Evolutionary conservation across 768 basidiomycete genomes (phyloP), one percentile per base, ranked within the genome.

Genomic region (Lanmaoa rubissima): DNA sequence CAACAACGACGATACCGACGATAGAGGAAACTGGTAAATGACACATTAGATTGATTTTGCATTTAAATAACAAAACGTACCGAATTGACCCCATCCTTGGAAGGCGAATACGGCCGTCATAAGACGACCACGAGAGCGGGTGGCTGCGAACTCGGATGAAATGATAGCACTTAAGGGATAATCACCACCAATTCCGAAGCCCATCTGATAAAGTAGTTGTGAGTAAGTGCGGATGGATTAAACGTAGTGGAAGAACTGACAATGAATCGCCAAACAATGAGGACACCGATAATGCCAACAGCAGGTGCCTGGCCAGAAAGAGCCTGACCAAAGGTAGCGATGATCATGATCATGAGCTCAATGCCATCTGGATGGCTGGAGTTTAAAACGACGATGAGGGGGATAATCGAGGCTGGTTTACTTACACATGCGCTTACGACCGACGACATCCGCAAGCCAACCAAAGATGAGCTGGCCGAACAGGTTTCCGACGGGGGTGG

Each of bases 91-190:
- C 87, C 89, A 95, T 24, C 93, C 93, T 61, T 95, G 93, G 48
- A 80, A 74, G 0, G 93, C 86, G 60, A 94, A 95, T 0, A 94
- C 91, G 8, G 88, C 90, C 1, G 88, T 87, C 91, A 96, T 94
- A 72, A 96, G 84, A 24, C 92, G 80, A 45, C 93, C 93, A 61
- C 93, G 84, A 46, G 78, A 83, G 42, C 81, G 81, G 17, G 86
- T 88, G 1, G 90, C 79, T 1, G 93, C 87, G 62, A 94, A 96
- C 67, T 96, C 93, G 34, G 90, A 92, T 4, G 92, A 86, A 65
- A 95, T 94, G 65, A 92, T 87, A 17, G 93, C 88, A 50, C 82
- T 84, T 0, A 94, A 70, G 7, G 93, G 93, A 68, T 95, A 94
- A 64, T 95, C 93, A 17, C 93, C 93, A 5, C 92, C 93, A 17